Evolutionary conservation across 108 stramenopile species (phyloP).

Genomic region (Skeletonema grethae): DNA sequence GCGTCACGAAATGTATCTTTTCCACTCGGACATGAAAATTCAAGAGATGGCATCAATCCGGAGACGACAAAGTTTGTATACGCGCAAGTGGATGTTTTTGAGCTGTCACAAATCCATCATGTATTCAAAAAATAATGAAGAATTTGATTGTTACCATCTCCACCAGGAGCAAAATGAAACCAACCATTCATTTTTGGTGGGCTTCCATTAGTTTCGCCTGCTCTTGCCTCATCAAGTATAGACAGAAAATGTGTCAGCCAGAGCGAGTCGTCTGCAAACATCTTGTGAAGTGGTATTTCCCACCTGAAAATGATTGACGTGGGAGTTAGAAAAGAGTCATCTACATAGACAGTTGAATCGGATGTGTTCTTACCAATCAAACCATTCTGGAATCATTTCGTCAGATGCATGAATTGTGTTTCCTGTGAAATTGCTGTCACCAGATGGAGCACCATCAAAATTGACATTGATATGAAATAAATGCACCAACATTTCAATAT

Average conservation of each 20-base stretch:
- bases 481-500: conserved; percentile 11
- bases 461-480: conserved; percentile 14
- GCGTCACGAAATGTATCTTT: too few relatives aligned
- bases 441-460: not conserved
- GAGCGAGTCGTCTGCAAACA: conserved; percentile 29
- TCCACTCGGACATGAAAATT: too few relatives aligned
- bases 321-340: too few relatives aligned
- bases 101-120: not conserved
- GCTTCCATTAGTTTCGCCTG: not conserved
- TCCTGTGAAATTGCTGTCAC: not conserved
- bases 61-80: too few relatives aligned
- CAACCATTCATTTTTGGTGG: conserved; percentile 14
- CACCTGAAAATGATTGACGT: too few relatives aligned
- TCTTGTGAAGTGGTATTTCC: conserved; percentile 12
- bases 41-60: too few relatives aligned
- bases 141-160: conserved; percentile 13
- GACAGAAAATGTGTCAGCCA: conserved; percentile 15
- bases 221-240: conserved; percentile 1
- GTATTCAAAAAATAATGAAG: conserved; percentile 15
- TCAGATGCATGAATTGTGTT: not conserved
- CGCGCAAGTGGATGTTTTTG: not conserved
- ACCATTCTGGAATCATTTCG: conserved; percentile 1
- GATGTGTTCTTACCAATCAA: not conserved
- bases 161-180: conserved; percentile 29
- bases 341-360: too few relatives aligned